Evolutionary conservation across 208 protist genomes (phyloP).

Genomic region (Leishmania lainsoni): DNA sequence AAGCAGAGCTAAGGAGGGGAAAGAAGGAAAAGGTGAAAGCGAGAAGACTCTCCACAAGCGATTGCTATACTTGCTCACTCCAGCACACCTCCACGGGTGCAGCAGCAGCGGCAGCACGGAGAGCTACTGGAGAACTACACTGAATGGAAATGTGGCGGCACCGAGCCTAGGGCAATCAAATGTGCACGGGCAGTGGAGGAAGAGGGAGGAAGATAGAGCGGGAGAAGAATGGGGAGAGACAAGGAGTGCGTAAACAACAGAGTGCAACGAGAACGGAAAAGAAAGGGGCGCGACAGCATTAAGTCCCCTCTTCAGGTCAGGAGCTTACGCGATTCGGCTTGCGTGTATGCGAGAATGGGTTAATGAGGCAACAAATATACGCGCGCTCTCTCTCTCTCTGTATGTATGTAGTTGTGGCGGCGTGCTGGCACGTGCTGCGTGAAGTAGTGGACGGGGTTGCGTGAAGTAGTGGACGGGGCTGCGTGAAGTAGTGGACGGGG

Average conservation of each 20-base stretch:
- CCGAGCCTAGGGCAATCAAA: neutral
- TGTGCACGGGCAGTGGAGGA: neutral
- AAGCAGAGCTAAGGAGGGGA: neutral
- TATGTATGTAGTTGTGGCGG: neutral
- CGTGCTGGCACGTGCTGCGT: neutral
- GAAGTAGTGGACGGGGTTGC: neutral
- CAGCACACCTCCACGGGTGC: neutral
- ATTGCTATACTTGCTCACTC: neutral
- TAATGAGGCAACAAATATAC: neutral
- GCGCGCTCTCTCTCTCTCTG: neutral
- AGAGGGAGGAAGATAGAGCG: neutral
- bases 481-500: neutral
- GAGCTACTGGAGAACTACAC: neutral
- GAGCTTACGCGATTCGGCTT: neutral
- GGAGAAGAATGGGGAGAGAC: neutral
- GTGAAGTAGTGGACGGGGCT: neutral
- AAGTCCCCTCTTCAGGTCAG: neutral
- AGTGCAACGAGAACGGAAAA: neutral
- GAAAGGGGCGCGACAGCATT: neutral
- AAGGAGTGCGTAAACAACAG: neutral
- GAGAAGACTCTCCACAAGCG: neutral
- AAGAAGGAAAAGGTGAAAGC: no score
- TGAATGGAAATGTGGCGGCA: neutral
- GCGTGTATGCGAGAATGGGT: neutral
- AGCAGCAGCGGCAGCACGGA: neutral